phyloP scores from a whole-genome alignment of 2,329 filamentous ascomycete genomes.

The Fusarium tuaranense region DNA sequence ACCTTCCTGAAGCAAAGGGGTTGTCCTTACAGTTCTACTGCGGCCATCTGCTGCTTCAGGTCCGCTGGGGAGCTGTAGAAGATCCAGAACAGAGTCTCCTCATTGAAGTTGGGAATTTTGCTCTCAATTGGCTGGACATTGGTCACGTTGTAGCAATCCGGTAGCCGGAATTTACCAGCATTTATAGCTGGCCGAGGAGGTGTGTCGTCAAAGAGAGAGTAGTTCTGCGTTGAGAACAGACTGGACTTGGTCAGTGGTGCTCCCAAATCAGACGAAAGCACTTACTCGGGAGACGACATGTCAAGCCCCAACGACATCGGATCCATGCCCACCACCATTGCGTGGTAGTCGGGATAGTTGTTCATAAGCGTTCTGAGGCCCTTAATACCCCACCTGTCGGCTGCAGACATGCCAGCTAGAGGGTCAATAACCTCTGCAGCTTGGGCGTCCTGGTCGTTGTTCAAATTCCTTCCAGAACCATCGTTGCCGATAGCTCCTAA shows the following conservation, averaged over 20 bases:
- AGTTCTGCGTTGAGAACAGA: constrained; percentile 68
- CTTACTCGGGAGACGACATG: constrained; percentile 68
- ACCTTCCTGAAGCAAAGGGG: too few species aligned
- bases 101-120: constrained; percentile 75
- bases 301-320: constrained; percentile 69
- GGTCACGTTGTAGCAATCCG: constrained; percentile 75
- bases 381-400: constrained; percentile 74
- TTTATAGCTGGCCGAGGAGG: constrained; percentile 67
- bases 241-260: constrained; percentile 50
- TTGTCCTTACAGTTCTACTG: constrained; percentile 68
- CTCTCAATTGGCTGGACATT: constrained; percentile 74
- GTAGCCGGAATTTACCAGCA: constrained; percentile 65
- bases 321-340: constrained; percentile 70
- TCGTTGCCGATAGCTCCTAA: constrained; percentile 63
- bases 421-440: constrained; percentile 65
- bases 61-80: constrained; percentile 76
- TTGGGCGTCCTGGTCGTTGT: constrained; percentile 57
- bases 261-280: constrained; percentile 5
- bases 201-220: constrained; percentile 71
- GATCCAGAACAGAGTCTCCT: constrained; percentile 77
- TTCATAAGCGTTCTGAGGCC: constrained; percentile 73
- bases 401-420: constrained; percentile 69
- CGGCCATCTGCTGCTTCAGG: constrained; percentile 72
- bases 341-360: constrained; percentile 72
- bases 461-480: constrained; percentile 51